Evolutionary conservation across 2,329 filamentous ascomycete genomes (phyloP), one percentile per base, ranked within the genome.

Genomic region (Neopestalotiopsis sp.): DNA sequence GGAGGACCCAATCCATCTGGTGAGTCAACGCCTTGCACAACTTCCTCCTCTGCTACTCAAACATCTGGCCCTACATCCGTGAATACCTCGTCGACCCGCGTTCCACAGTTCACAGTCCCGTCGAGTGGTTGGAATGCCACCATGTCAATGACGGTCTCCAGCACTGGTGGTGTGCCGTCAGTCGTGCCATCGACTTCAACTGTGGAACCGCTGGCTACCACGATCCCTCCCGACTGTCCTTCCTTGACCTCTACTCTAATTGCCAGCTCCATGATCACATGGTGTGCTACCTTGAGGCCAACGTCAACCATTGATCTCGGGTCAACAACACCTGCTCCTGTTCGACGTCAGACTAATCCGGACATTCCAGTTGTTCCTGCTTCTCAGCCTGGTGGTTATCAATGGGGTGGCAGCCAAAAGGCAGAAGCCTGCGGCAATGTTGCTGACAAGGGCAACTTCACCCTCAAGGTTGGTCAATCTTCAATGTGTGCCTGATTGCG

Each of bases 81-180:
- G 40, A 68, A 56, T 66, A 70, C 67, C 56, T 66, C 67, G 24
- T 68, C 72, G 62, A 73, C 75, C 30, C 72, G 70, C 34, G 67
- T 67, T 12, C 74, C 75, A 17, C 74, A 73, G 57, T 74, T 75
- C 56, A 72, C 73, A 53, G 63, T 75, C 57, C 77, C 77, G 32
- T 75, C 73, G 34, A 76, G 74, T 68, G 77, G 77, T 28, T 78
- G 76, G 76, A 78, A 78, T 58, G 70, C 73, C 67, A 77, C 73
- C 57, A 72, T 73, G 24, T 73, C 74, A 4, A 70, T 69, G 17
- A 70, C 66, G 49, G 63, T 70, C 30, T 70, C 68, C 24, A 70
- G 65, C 17, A 72, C 63, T n/a, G 61, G 65, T 28, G 57, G 3
- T 28, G 12, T 61, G 13, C n/a, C 45, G 17, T 10, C 30, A 20